Conservation (phyloP, 169 alveolate species). For the Hammondia hammondi region DNA sequence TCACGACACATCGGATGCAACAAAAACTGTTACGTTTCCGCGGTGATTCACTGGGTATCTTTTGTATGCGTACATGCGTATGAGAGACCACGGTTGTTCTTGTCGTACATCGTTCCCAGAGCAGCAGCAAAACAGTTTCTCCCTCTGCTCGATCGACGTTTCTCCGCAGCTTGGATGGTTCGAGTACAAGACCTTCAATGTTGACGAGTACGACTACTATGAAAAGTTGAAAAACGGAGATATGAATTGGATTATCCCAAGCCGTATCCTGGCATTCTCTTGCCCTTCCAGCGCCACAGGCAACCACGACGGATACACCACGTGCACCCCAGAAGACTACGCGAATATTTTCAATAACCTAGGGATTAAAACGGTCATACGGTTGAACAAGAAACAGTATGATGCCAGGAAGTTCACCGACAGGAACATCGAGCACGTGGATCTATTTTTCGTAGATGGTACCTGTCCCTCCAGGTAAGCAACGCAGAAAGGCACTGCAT, state of each 20-base stretch:
- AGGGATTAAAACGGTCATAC: conserved; percentile 87
- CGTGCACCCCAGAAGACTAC: conserved; percentile 91
- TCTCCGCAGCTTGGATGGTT: conserved; percentile 88
- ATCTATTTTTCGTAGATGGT: conserved; percentile 91
- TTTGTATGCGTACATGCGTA: too few relatives aligned
- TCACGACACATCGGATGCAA: too few relatives aligned
- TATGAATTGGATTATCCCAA: conserved; percentile 93
- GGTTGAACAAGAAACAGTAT: conserved; percentile 91
- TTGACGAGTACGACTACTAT: conserved; percentile 89
- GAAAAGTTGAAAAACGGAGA: conserved; percentile 91
- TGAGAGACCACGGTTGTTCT: too few relatives aligned
- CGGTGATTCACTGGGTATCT: too few relatives aligned
- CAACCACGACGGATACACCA: conserved; percentile 76
- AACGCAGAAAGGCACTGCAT: background rate
- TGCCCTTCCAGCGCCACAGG: conserved; percentile 85
- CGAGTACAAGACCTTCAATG: conserved; percentile 86
- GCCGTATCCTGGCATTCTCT: conserved; percentile 92
- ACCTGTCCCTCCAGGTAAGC: conserved; percentile 87
- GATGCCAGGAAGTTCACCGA: conserved; percentile 83
- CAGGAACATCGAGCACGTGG: conserved; percentile 85
- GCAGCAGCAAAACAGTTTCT: too few relatives aligned
- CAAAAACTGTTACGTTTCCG: too few relatives aligned
- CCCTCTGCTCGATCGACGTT: background rate
- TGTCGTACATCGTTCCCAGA: background rate
- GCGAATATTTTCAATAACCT: conserved; percentile 88